phyloP scores from a whole-genome alignment of 495 filamentous ascomycete genomes.

The Collariella sp. region DNA sequence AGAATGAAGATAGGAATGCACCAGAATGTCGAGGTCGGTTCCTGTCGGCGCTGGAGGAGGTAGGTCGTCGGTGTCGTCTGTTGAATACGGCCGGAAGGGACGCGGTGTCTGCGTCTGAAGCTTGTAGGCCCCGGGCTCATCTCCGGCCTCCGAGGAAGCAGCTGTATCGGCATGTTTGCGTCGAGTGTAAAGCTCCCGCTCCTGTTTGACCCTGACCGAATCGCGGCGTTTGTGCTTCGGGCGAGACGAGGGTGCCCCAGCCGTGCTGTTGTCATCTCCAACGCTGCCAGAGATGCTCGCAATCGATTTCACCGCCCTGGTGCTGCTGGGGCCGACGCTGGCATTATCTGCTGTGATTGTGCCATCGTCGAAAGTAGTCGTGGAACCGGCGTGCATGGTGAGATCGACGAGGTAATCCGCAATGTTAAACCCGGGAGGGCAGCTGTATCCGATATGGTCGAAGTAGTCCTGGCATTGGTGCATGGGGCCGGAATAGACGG shows the following conservation, averaged over 20 bases:
- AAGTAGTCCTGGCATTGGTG: slow-evolving; percentile 88
- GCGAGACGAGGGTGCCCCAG: slow-evolving; percentile 40
- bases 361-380: slow-evolving; percentile 40
- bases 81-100: slow-evolving; percentile 49
- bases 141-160: slow-evolving; percentile 56
- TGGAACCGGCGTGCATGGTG: slow-evolving; percentile 75
- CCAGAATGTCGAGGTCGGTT: slow-evolving; percentile 77
- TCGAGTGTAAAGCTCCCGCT: slow-evolving; percentile 81
- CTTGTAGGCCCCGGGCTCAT: slow-evolving; percentile 49
- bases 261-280: slow-evolving; percentile 44
- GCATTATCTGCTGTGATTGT: slow-evolving; percentile 52
- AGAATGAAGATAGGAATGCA: slow-evolving; percentile 64
- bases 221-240: slow-evolving; percentile 60
- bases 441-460: slow-evolving; percentile 78
- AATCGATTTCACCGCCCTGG: slow-evolving; percentile 83
- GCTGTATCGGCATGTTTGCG: slow-evolving; percentile 62
- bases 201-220: slow-evolving; percentile 74
- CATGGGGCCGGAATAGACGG: slow-evolving; percentile 89
- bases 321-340: slow-evolving; percentile 76
- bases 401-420: slow-evolving; percentile 95
- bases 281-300: slow-evolving; percentile 67
- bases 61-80: slow-evolving; percentile 62
- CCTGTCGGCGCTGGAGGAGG: slow-evolving; percentile 56
- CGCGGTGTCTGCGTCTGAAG: slow-evolving; percentile 58
- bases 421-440: slow-evolving; percentile 96